phyloP scores from a whole-genome alignment of 176 grass and related monocot species.

The Avena sativa region DNA sequence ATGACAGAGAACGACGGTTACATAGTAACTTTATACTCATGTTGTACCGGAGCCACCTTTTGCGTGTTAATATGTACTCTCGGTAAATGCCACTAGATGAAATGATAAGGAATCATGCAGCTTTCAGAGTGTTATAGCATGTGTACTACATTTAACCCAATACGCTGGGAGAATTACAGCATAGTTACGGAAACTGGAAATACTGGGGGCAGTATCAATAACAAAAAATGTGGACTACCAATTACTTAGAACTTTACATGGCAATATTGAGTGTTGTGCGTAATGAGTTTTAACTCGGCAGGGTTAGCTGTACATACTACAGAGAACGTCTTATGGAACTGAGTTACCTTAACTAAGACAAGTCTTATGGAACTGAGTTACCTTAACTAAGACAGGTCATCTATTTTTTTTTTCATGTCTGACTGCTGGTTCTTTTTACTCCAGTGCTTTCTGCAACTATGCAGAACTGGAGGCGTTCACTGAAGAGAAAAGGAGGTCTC shows the following conservation, averaged over 20 bases:
- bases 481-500: slow-evolving; percentile 88
- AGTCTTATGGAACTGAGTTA: slow-evolving; percentile 5
- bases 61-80: neutral
- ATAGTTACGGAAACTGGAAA: neutral
- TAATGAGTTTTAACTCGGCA: neutral
- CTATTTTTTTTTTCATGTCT: slow-evolving; percentile 24
- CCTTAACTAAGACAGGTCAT: neutral
- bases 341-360: slow-evolving; percentile 26
- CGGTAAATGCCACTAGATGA: slow-evolving; percentile 14
- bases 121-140: neutral
- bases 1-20: neutral
- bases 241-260: neutral
- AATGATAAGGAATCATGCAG: neutral
- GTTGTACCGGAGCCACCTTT: neutral
- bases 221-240: neutral
- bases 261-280: neutral
- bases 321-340: neutral
- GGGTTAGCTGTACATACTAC: neutral
- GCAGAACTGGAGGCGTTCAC: slow-evolving; percentile 94
- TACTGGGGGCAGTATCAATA: neutral
- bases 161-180: neutral
- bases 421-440: slow-evolving; percentile 43
- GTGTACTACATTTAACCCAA: slow-evolving; percentile 7
- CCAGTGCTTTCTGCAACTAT: slow-evolving; percentile 97
- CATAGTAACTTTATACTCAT: slow-evolving; percentile 1